Percentiles rank a stretch among this genome's conserved stretches.
Conservation (phyloP, 2,329 filamentous ascomycete genomes). For the Fusarium sp. region DNA sequence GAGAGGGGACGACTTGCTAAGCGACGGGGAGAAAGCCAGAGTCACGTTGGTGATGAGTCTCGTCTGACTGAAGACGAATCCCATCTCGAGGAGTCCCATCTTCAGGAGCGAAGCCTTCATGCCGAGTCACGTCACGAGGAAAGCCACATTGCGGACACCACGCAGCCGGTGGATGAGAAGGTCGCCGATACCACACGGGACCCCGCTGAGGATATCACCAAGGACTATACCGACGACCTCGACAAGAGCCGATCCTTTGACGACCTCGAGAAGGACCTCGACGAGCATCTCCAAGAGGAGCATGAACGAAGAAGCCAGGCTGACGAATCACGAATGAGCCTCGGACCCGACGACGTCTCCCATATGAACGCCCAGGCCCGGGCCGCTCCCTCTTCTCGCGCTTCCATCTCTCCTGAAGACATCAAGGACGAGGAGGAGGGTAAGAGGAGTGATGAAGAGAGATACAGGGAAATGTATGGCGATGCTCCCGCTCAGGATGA, state of each 20-base stretch:
- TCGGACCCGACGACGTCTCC: constrained; percentile 31
- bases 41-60: constrained; percentile 14
- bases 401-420: constrained; percentile 21
- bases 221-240: neutral
- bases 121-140: constrained; percentile 11
- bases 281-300: constrained; percentile 37
- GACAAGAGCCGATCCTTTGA: constrained; percentile 31
- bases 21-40: constrained; percentile 22
- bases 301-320: constrained; percentile 31
- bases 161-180: constrained; percentile 10
- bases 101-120: neutral
- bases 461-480: constrained; percentile 65
- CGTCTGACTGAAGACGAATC: neutral
- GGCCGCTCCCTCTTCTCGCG: constrained; percentile 18
- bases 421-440: constrained; percentile 45
- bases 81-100: neutral
- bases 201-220: neutral
- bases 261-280: constrained; percentile 35
- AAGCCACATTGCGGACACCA: constrained; percentile 2
- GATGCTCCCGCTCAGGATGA: constrained; percentile 18
- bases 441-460: constrained; percentile 60
- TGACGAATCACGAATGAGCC: constrained; percentile 16
- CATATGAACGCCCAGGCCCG: constrained; percentile 20
- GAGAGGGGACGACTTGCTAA: constrained; percentile 37
- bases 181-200: constrained; percentile 14